Evolutionary conservation across 140 eudicot genomes (phyloP).

Genomic region (Anethum foeniculum): DNA sequence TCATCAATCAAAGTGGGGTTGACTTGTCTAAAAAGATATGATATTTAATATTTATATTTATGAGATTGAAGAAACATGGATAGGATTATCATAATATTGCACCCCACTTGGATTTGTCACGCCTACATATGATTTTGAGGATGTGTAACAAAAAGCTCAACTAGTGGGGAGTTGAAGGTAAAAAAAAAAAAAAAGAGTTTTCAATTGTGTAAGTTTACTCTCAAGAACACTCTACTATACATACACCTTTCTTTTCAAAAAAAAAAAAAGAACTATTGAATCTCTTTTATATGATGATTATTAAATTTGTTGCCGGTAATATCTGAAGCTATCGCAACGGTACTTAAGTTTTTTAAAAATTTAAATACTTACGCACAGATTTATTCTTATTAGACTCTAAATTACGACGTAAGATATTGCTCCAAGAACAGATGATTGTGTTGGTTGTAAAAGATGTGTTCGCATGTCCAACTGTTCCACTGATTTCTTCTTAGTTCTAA

Average conservation of each 20-base stretch:
- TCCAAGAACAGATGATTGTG: too few species aligned
- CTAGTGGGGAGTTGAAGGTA: slow-evolving; percentile 16
- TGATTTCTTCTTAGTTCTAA: too few species aligned
- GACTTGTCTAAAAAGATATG: slow-evolving; percentile 55
- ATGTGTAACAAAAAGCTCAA: slow-evolving; percentile 19
- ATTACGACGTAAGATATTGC: too few species aligned
- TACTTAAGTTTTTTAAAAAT: too few species aligned
- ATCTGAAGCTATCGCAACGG: too few species aligned
- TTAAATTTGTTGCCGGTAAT: neutral
- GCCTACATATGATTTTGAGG: slow-evolving; percentile 56
- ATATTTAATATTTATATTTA: slow-evolving; percentile 20
- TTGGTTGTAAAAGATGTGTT: too few species aligned
- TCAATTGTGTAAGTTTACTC: neutral
- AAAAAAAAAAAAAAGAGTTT: slow-evolving; percentile 13
- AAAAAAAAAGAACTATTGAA: too few species aligned
- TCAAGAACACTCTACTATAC: slow-evolving; percentile 3
- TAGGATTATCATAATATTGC: slow-evolving; percentile 61
- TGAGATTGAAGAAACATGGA: neutral
- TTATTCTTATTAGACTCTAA: too few species aligned
- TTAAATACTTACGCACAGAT: too few species aligned
- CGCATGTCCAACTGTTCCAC: too few species aligned
- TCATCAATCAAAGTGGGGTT: slow-evolving; percentile 32
- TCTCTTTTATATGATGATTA: neutral
- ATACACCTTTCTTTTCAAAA: neutral
- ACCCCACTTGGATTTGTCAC: slow-evolving; percentile 80